These are phyloP conservation scores for Calocybe cyanea DNA, from an alignment of 768 basidiomycete species.

Conservation along the genomic window DNA sequence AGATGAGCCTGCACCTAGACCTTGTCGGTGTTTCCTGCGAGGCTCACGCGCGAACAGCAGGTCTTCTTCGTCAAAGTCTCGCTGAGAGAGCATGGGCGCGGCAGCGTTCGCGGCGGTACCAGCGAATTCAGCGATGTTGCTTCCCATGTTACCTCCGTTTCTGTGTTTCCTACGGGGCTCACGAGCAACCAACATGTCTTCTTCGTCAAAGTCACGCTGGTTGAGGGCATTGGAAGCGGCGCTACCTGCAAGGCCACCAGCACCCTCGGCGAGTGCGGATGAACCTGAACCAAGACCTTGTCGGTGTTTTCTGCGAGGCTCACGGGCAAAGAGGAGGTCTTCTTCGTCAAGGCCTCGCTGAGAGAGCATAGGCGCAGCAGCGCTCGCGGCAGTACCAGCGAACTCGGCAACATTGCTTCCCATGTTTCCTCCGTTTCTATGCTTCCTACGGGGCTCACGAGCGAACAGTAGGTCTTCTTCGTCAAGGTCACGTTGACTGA, in stretches of 20 bases:
- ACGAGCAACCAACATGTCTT: neutral
- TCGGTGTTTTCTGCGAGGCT: neutral
- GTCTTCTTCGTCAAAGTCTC: conserved; percentile 4
- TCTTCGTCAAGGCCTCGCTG: conserved; percentile 6
- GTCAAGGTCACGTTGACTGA: conserved; percentile 1
- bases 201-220: conserved; percentile 4
- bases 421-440: neutral
- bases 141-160: neutral
- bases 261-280: neutral
- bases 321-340: neutral
- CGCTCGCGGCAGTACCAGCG: neutral
- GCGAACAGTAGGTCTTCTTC: conserved; percentile 1
- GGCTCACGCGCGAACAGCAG: neutral
- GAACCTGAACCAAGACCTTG: neutral
- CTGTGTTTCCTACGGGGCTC: neutral
- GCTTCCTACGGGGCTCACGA: neutral
- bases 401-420: neutral
- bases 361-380: neutral
- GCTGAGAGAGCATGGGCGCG: conserved; percentile 1
- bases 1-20: neutral
- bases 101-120: conserved; percentile 6
- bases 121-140: neutral
- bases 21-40: neutral
- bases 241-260: neutral
- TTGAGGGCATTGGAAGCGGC: neutral